phyloP scores from a whole-genome alignment of 2,329 filamentous ascomycete genomes.

The Kalmusia sp. region DNA sequence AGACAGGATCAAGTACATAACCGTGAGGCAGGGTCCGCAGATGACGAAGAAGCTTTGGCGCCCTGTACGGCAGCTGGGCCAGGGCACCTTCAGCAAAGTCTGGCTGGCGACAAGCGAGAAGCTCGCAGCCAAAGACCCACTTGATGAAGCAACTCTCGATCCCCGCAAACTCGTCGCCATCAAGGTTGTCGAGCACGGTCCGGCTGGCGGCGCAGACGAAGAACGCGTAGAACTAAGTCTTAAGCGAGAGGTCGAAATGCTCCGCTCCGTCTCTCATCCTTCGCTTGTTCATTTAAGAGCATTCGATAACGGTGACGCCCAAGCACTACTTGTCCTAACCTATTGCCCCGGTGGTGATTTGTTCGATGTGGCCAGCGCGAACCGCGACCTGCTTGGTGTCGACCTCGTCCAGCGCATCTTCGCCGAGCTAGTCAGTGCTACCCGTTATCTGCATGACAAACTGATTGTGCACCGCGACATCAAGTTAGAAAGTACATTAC shows the following conservation, averaged over 20 bases:
- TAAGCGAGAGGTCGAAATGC: constrained; percentile 93
- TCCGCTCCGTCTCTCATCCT: constrained; percentile 86
- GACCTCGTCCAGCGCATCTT: constrained; percentile 83
- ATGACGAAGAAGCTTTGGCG: constrained; percentile 80
- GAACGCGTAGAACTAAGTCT: constrained; percentile 92
- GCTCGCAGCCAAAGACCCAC: constrained; percentile 47
- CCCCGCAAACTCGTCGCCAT: constrained; percentile 89
- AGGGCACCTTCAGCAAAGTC: constrained; percentile 95
- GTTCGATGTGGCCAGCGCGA: constrained; percentile 85
- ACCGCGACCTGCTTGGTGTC: constrained; percentile 72
- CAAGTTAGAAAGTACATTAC: constrained; percentile 88
- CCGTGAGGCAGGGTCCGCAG: constrained; percentile 64
- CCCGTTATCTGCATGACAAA: constrained; percentile 82
- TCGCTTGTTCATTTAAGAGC: constrained; percentile 91
- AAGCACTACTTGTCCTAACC: constrained; percentile 84
- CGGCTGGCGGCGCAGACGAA: constrained; percentile 90
- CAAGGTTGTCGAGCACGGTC: constrained; percentile 94
- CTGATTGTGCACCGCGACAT: constrained; percentile 96
- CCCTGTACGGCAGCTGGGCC: constrained; percentile 79
- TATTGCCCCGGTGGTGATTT: constrained; percentile 95
- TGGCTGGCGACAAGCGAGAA: constrained; percentile 86
- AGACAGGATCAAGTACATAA: constrained; percentile 53
- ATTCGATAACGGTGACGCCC: constrained; percentile 82
- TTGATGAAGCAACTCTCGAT: constrained; percentile 60
- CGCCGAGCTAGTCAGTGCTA: constrained; percentile 83